These are phyloP conservation scores for Stagonosporopsis rhizophila DNA, from an alignment of 2,329 filamentous ascomycete species.

Conservation along the genomic window DNA sequence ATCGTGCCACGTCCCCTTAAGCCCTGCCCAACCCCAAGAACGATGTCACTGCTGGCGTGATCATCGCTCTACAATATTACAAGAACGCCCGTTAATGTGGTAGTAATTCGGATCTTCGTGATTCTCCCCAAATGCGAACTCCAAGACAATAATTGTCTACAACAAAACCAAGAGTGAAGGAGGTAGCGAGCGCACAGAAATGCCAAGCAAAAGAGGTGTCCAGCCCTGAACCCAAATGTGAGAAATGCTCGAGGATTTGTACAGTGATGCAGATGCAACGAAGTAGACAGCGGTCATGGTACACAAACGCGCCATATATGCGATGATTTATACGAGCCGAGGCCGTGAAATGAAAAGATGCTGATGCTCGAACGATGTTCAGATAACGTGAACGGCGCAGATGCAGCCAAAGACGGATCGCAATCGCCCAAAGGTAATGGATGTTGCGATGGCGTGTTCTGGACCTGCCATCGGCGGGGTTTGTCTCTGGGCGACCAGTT, in stretches of 20 bases:
- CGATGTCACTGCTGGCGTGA: not conserved
- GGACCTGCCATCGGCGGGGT: not conserved
- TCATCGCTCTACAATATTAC: constrained; percentile 7
- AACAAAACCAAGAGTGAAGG: not conserved
- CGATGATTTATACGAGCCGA: constrained; percentile 19
- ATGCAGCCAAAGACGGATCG: not conserved
- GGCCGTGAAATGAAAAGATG: constrained; percentile 18
- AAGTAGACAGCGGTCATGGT: constrained; percentile 30
- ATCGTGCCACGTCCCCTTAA: not conserved
- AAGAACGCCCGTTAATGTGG: constrained; percentile 18
- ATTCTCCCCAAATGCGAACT: constrained; percentile 9
- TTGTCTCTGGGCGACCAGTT: constrained; percentile 9
- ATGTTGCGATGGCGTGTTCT: not conserved
- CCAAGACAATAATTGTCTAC: constrained; percentile 11
- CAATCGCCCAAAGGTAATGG: not conserved
- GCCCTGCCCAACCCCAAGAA: not conserved
- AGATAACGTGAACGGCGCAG: constrained; percentile 1
- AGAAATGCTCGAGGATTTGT: constrained; percentile 24
- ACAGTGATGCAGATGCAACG: constrained; percentile 31
- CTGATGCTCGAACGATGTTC: constrained; percentile 16
- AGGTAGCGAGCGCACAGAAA: constrained; percentile 2
- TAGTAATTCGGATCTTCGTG: constrained; percentile 18
- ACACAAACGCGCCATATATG: constrained; percentile 34
- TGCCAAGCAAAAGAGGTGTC: constrained; percentile 11
- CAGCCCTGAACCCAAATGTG: constrained; percentile 12